These are phyloP conservation scores for Perilla frutescens DNA, from an alignment of 257 asterid species.

Conservation along the genomic window DNA sequence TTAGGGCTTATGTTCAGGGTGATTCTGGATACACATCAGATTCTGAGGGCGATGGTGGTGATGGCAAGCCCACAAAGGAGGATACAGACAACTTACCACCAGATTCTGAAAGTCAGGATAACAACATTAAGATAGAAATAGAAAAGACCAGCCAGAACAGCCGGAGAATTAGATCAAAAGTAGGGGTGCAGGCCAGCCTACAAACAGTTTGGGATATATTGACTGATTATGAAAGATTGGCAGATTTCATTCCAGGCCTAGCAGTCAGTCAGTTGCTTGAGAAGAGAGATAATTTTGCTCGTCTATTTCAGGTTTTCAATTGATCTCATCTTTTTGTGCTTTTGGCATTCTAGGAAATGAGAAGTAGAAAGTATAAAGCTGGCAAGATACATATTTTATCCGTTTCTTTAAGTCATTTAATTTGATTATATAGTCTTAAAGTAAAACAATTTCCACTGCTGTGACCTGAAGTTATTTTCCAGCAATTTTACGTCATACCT, in stretches of 20 bases:
- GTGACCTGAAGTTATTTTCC: conserved; percentile 12
- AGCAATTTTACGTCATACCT: not conserved
- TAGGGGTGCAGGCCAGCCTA: conserved; percentile 65
- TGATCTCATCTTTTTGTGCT: not conserved
- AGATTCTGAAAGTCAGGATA: conserved; percentile 43
- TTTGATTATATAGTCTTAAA: conserved; percentile 16
- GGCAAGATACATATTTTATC: conserved; percentile 8
- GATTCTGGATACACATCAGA: conserved; percentile 36
- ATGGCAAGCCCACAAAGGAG: conserved; percentile 26
- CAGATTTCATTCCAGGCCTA: conserved; percentile 85
- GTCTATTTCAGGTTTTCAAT: conserved; percentile 69
- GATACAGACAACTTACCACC: conserved; percentile 37
- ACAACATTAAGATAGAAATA: conserved; percentile 52
- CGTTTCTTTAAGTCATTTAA: not conserved
- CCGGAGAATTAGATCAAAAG: conserved; percentile 66
- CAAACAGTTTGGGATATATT: conserved; percentile 64
- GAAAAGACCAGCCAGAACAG: conserved; percentile 64
- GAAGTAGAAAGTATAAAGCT: not conserved
- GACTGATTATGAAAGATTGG: conserved; percentile 83
- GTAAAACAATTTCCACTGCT: conserved; percentile 9
- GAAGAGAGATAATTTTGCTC: conserved; percentile 69
- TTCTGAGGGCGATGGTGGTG: conserved; percentile 33
- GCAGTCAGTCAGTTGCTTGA: conserved; percentile 80
- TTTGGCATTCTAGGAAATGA: conserved; percentile 11
- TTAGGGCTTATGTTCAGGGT: conserved; percentile 42